Conservation (phyloP, 139 green algal species). For the Desmodesmus armatus region DNA sequence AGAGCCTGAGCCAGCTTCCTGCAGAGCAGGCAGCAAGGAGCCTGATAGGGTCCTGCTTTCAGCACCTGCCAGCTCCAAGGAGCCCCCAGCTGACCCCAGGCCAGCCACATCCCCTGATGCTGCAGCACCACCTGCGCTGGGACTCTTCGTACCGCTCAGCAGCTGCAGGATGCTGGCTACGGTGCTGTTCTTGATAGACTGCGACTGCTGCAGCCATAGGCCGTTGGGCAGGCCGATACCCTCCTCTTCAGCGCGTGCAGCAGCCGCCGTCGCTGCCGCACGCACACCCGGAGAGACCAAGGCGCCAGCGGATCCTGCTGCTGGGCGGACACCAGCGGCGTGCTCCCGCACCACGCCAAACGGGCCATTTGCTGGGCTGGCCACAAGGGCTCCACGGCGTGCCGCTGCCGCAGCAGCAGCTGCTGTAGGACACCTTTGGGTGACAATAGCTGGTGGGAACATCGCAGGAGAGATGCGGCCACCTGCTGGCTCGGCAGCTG, state of each 20-base stretch:
- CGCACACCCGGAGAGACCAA: background rate
- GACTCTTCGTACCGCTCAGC: too few relatives aligned
- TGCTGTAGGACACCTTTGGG: background rate
- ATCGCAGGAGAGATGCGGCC: background rate
- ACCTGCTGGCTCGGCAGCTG: background rate
- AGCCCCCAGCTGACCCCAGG: too few relatives aligned
- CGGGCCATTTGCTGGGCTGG: too few relatives aligned
- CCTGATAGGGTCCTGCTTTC: too few relatives aligned
- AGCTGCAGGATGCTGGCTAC: too few relatives aligned
- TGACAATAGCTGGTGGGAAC: background rate
- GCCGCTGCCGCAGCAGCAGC: background rate
- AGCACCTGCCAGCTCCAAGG: too few relatives aligned
- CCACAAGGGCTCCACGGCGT: background rate
- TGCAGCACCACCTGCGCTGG: too few relatives aligned
- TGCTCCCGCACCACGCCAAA: too few relatives aligned
- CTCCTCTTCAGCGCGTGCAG: constrained; percentile 12
- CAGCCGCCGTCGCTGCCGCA: constrained; percentile 15
- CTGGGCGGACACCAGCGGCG: too few relatives aligned
- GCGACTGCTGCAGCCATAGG: constrained; percentile 24
- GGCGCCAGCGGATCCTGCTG: background rate
- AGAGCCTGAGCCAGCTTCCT: too few relatives aligned
- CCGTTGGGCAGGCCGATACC: constrained; percentile 6
- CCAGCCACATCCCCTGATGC: too few relatives aligned
- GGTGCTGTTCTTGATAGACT: background rate
- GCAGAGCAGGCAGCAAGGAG: too few relatives aligned